Conservation (phyloP, 306 rosid genomes). For the Cajanus cajan region DNA sequence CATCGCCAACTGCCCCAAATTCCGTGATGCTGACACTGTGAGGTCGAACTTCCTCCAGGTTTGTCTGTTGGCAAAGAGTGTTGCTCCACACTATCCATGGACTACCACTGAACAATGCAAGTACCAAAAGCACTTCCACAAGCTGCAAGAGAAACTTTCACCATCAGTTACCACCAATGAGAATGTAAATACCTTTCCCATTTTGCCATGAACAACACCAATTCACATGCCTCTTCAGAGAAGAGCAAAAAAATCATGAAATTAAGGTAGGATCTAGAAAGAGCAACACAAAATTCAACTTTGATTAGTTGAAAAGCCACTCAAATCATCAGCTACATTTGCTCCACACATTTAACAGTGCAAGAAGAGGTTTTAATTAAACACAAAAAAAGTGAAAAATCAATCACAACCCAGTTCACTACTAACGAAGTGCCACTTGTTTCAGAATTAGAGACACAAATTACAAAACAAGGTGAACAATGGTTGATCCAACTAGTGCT, state of each 20-base stretch:
- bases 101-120: slow-evolving; percentile 53
- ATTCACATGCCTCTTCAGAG: slow-evolving; percentile 12
- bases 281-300: neutral
- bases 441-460: neutral
- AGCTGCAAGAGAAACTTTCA: slow-evolving; percentile 45
- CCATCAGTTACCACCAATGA: slow-evolving; percentile 20
- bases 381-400: neutral
- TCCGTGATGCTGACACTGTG: slow-evolving; percentile 79
- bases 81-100: slow-evolving; percentile 62
- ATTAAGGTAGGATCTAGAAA: slow-evolving; percentile 29
- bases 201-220: slow-evolving; percentile 14
- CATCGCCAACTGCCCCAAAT: slow-evolving; percentile 85
- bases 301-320: neutral
- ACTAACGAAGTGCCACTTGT: neutral
- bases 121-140: slow-evolving; percentile 61
- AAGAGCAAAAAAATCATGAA: neutral
- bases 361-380: neutral
- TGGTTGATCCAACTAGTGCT: neutral
- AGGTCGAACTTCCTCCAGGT: slow-evolving; percentile 55
- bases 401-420: slow-evolving; percentile 9
- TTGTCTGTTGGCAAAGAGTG: slow-evolving; percentile 53
- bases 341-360: neutral
- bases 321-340: slow-evolving; percentile 34
- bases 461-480: neutral
- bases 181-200: slow-evolving; percentile 14